Base-by-base conservation (phyloP, 2,329 filamentous ascomycete species). In the Diplodia intermedia region DNA sequence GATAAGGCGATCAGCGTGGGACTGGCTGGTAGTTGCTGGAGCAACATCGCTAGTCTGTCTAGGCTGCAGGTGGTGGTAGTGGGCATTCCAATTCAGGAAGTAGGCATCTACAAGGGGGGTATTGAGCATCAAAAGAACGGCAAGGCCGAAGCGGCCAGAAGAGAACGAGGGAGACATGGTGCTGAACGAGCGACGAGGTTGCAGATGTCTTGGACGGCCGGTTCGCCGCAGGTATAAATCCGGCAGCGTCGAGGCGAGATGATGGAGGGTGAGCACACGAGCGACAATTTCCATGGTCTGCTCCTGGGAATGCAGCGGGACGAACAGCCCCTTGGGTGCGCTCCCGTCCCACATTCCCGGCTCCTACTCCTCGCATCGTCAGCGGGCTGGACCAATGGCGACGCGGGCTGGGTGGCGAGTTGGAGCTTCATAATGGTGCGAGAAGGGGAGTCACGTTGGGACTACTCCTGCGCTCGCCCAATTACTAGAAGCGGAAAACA, bases 91-190 rank as follows among this genome's bases (percentile, higher is more conserved):
- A 9, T 62, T 62, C 31, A 63, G 60, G 47, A 63, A 63, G 23
- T 63, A 63, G 11, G 62, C 62, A 55, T 65, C 49, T 54, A 31
- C 62, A 55, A 55, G 20, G 9, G 52, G 50, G 9, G 33, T 20
- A 23, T 65, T 40, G 50, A 55, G 49, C n/a, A 65, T 36, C 20
- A 65, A 65, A 65, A 65, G 62, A 65, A 55, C 36, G 52, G 38
- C 49, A 65, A 65, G 49, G 52, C 62, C 52, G 20, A 65, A 14
- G 14, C 50, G 47, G 60, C 60, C 60, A 52, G 36, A 38, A n/a
- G 60, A 12, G 29, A 31, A 26, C 15, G 60, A n/a, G n/a, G 60
- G 31, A 14, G 60, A 52, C 60, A 63, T 63, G 40, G 9, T 60
- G 57, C 20, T 15, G 47, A 63, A 52, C 60, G 60, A 63, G 47